Evolutionary conservation across 2,329 filamentous ascomycete genomes (phyloP).

Genomic region (Lasiodiplodia sp.): DNA sequence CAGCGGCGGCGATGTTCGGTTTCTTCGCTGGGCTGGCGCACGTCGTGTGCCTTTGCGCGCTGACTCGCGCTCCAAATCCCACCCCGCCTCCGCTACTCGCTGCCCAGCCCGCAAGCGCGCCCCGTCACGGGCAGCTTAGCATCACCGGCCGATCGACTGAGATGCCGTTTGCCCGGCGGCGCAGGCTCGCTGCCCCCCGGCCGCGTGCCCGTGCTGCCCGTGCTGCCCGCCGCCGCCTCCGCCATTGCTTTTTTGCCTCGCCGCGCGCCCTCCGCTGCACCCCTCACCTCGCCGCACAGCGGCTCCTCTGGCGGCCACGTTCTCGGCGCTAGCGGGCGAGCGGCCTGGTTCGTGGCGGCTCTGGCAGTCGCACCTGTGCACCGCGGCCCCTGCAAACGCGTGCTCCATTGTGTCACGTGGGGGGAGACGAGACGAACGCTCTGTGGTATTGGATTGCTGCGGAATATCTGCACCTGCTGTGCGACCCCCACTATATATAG

Average conservation of each 20-base stretch:
- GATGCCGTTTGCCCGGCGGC: constrained; percentile 17
- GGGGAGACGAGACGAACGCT: background rate
- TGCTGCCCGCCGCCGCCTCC: constrained; percentile 9
- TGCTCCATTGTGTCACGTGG: constrained; percentile 29
- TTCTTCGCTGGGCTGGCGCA: constrained; percentile 10
- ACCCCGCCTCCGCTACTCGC: background rate
- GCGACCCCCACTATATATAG: constrained; percentile 32
- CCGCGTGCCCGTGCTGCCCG: background rate
- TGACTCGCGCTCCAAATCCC: constrained; percentile 7
- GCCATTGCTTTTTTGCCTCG: background rate
- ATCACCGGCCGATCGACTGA: background rate
- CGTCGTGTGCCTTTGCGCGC: constrained; percentile 23
- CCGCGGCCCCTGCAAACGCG: constrained; percentile 23
- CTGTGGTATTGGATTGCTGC: constrained; percentile 25
- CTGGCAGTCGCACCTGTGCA: background rate
- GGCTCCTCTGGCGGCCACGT: constrained; percentile 21
- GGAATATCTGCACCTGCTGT: constrained; percentile 27
- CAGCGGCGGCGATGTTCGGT: constrained; percentile 17
- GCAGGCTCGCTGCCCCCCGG: background rate
- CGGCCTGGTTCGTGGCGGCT: constrained; percentile 25
- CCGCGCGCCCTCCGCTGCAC: background rate
- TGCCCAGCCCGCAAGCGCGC: background rate
- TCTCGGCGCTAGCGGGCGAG: constrained; percentile 16
- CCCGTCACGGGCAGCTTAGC: background rate
- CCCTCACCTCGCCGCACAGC: background rate